A percentile compares a stretch with the other conserved stretches of the same genome.
These are phyloP conservation scores for Monosporozyma unispora DNA, from an alignment of 805 yeast species.

Conservation along the genomic window DNA sequence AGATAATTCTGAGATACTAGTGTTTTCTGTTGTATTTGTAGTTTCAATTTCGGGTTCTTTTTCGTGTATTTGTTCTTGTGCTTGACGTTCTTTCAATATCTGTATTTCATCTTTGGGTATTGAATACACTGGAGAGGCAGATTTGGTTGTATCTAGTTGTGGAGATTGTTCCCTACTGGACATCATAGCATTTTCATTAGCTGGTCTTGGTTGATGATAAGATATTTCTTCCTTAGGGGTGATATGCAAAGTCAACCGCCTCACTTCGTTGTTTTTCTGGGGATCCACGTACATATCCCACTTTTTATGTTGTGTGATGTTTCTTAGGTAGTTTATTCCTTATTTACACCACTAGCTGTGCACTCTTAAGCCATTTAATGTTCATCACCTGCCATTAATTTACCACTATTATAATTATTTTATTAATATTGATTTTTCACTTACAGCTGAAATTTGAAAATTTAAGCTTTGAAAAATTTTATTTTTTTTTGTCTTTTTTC, in stretches of 20 bases:
- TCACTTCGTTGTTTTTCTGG: constrained; percentile 15
- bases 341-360: neutral
- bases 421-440: neutral
- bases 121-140: neutral
- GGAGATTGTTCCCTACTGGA: neutral
- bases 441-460: neutral
- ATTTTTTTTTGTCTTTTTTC: constrained; percentile 1
- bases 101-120: constrained; percentile 4
- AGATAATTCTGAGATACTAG: neutral
- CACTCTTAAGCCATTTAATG: neutral
- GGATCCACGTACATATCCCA: constrained; percentile 19
- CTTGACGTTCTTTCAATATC: constrained; percentile 2
- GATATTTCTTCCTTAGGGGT: constrained; percentile 2
- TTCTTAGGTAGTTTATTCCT: neutral
- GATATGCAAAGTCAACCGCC: constrained; percentile 9
- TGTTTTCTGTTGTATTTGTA: neutral
- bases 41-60: constrained; percentile 3
- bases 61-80: constrained; percentile 1
- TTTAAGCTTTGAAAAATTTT: neutral
- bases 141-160: neutral
- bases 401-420: neutral
- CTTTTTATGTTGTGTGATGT: no score
- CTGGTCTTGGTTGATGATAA: neutral
- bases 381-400: neutral
- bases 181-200: constrained; percentile 1